Evolutionary conservation across 306 rosid genomes (phyloP), one percentile per base, ranked within the genome.

Genomic region (Oxytropis ochrocephala): DNA sequence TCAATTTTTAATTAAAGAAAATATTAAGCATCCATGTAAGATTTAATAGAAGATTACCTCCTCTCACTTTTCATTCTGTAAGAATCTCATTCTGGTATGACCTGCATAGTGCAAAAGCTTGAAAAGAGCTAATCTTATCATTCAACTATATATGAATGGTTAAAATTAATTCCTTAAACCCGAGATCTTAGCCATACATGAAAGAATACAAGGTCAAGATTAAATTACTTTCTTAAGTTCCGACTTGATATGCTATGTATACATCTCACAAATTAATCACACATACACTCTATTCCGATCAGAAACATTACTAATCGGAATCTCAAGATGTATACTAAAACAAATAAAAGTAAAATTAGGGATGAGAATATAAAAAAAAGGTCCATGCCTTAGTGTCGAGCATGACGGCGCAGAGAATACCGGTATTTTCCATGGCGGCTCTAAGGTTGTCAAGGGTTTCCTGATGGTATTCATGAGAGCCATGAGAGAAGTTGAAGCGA

Each of bases 371-470:
- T 44, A 44, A 12, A 0, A 1, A 4, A 43, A 44, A 44, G 2
- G 21, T 4, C 7, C 29, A 8, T 17, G 80, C 98, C 98, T 94
- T 90, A 63, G 98, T 94, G 61, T 94, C 98, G 53, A 94, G 98
- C 98, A 94, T 94, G 77, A 94, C 92, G 49, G 98, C 98, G 77
- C 97, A 94, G 69, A 90, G 97, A 73, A 88, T 87, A 54, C 99
- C 95, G 11, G 97, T 94, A 42, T 73, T 88, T 18, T 94, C 97
- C 99, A 90, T 94, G 47, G 87, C 96, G 21, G 86, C 72, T 59
- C 80, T 60, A 61, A 94, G 92, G 69, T 94, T 94, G 56, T 94
- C 80, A 35, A 94, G 95, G 18, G 99, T 94, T 82, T 94, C 99
- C 85, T 88, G 97, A 51, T 94, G 99, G 72, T 90, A 94, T 0